Evolutionary conservation across 148 eudicot species (phyloP), one percentile per base, ranked within the genome.

Genomic region (Suaeda aralocaspica): DNA sequence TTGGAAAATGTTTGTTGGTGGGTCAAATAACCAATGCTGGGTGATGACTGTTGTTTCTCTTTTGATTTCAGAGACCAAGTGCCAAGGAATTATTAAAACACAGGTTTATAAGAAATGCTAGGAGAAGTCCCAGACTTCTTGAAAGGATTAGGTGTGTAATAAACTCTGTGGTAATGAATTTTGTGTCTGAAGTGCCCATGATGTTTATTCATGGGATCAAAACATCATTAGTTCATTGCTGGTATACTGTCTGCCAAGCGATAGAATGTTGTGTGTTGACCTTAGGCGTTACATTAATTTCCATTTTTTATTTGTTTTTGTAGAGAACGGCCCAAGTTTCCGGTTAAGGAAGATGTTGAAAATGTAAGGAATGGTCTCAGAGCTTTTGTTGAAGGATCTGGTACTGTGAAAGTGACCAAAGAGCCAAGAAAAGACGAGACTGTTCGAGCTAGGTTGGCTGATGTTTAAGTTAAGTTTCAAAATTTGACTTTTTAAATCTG

Each of bases 1-100:
- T 50, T 26, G 18, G n/a, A 69, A 53, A 46, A 64, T 15, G 10
- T 64, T 11, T 42, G 0, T 18, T 46, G 41, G 25, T 13, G 66
- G 33, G 36, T 19, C 26, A 3, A 15, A 5, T 59, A 42, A 55
- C 56, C 33, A 34, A 28, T 70, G 30, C 67, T 72, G n/a, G n/a
- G n/a, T n/a, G n/a, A n/a, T n/a, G 29, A 48, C 42, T 52, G 33
- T 63, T 56, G 29, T 67, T 59, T 52, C 30, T 13, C 30, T 28
- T 53, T 64, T 80, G 50, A 45, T 81, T 82, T 75, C 86, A 93
- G 98, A 87, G 98, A 77, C 87, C 88, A 70, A 93, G 96, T 83
- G 98, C 98, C 48, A 93, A 88, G 79, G 98, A 93, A 59, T 92
- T 93, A 72, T 61, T 88, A 62, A 93, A 90, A 87, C 96, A 85